These are phyloP conservation scores for Kuraishia molischiana DNA, from an alignment of 805 yeast species.

Conservation along the genomic window DNA sequence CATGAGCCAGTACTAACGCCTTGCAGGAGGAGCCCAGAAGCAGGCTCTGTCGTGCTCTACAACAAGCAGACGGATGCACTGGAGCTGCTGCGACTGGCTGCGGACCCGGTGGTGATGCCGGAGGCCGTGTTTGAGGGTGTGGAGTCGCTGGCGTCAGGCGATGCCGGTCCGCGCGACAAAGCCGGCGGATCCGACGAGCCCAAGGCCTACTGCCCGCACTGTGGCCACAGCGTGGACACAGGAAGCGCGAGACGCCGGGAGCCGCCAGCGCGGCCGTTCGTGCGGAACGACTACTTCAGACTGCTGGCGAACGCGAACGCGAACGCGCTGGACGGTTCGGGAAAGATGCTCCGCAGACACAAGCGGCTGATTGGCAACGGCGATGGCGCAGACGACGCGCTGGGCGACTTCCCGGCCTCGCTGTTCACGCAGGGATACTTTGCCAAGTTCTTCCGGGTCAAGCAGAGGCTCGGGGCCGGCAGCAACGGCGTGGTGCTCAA, in stretches of 20 bases:
- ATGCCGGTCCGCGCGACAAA: not conserved
- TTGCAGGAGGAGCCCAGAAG: not conserved
- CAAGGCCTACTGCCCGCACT: not conserved
- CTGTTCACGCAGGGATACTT: slow-evolving; percentile 80
- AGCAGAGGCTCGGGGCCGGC: slow-evolving; percentile 65
- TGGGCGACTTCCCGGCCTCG: slow-evolving; percentile 2
- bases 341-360: no score
- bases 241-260: not conserved
- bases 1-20: no score
- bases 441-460: slow-evolving; percentile 53
- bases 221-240: not conserved
- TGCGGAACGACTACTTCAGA: slow-evolving; percentile 3
- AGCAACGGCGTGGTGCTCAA: slow-evolving; percentile 79
- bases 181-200: not conserved
- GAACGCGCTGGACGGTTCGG: no score
- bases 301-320: no score
- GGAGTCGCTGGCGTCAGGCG: no score
- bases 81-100: not conserved
- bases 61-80: not conserved
- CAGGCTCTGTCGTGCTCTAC: slow-evolving; percentile 1
- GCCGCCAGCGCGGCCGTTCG: not conserved
- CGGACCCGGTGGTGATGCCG: not conserved
- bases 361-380: no score
- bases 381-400: not conserved
- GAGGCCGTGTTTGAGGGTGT: not conserved